phyloP scores from a whole-genome alignment of 2,329 filamentous ascomycete species.

The Cadophora gregata region DNA sequence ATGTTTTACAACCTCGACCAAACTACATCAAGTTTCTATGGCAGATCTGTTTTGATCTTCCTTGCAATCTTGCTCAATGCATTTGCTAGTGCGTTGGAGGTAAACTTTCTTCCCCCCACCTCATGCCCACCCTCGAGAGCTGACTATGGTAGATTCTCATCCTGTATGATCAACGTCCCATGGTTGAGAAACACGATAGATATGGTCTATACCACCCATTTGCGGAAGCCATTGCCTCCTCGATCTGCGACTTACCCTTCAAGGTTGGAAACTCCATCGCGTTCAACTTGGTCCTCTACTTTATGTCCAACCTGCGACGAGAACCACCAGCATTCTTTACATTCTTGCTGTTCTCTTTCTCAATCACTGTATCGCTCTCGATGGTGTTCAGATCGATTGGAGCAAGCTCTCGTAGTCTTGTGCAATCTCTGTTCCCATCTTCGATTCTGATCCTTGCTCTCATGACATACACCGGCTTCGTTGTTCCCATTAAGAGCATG shows the following conservation, averaged over 20 bases:
- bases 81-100: conserved; percentile 63
- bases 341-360: conserved; percentile 54
- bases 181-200: conserved; percentile 76
- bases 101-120: conserved; percentile 28
- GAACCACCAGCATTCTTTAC: conserved; percentile 82
- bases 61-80: conserved; percentile 71
- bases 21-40: conserved; percentile 63
- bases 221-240: conserved; percentile 83
- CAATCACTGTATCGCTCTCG: conserved; percentile 62
- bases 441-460: conserved; percentile 51
- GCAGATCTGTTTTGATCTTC: conserved; percentile 67
- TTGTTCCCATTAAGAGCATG: conserved; percentile 63
- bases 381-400: conserved; percentile 86
- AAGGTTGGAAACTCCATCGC: conserved; percentile 75
- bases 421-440: conserved; percentile 65
- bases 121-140: conserved; percentile 45
- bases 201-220: conserved; percentile 94
- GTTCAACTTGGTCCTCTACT: conserved; percentile 85
- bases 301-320: conserved; percentile 73
- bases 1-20: conserved; percentile 67
- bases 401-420: conserved; percentile 72
- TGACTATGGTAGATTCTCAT: conserved; percentile 65
- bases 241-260: conserved; percentile 84
- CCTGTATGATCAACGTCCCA: conserved; percentile 52
- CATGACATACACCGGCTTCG: conserved; percentile 46